These are phyloP conservation scores for Cadophora sp. DNA, from an alignment of 2,329 filamentous ascomycete species.

Conservation along the genomic window DNA sequence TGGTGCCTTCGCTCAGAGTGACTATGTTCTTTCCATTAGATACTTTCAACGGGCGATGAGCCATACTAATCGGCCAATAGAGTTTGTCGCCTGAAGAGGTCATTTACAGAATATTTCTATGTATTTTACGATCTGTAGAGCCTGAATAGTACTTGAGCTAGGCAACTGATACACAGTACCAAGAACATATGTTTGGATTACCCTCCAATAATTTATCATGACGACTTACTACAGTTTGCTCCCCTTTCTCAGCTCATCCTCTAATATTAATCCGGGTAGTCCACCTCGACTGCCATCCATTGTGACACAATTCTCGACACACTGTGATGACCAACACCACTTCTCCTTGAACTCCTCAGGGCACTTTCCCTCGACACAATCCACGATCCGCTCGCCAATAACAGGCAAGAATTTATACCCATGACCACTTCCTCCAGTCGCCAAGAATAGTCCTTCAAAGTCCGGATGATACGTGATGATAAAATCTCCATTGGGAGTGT, in stretches of 20 bases:
- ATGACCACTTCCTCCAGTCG: slow-evolving; percentile 56
- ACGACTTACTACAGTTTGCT: slow-evolving; percentile 27
- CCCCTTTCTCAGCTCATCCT: slow-evolving; percentile 36
- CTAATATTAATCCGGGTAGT: slow-evolving; percentile 36
- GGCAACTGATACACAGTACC: too few species aligned
- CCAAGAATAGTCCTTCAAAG: slow-evolving; percentile 54
- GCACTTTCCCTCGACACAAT: slow-evolving; percentile 47
- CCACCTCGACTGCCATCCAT: slow-evolving; percentile 44
- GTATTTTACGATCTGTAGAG: too few species aligned
- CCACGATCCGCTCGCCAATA: slow-evolving; percentile 52
- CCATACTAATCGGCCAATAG: too few species aligned
- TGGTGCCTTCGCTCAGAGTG: too few species aligned
- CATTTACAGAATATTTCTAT: too few species aligned
- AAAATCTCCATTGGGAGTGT: slow-evolving; percentile 69
- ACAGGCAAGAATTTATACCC: slow-evolving; percentile 58
- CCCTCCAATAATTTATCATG: too few species aligned
- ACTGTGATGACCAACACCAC: slow-evolving; percentile 57
- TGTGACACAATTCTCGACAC: slow-evolving; percentile 37
- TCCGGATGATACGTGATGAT: slow-evolving; percentile 62
- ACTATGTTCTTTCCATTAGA: too few species aligned
- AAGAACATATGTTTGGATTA: too few species aligned
- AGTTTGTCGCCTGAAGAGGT: too few species aligned
- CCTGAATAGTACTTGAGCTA: too few species aligned
- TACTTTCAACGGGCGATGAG: too few species aligned
- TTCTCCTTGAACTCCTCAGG: slow-evolving; percentile 53